Percentiles rank a stretch among this genome's conserved stretches.
Evolutionary conservation across 164 flowering plant genomes (phyloP).

Genomic region (Buxus sempervirens): DNA sequence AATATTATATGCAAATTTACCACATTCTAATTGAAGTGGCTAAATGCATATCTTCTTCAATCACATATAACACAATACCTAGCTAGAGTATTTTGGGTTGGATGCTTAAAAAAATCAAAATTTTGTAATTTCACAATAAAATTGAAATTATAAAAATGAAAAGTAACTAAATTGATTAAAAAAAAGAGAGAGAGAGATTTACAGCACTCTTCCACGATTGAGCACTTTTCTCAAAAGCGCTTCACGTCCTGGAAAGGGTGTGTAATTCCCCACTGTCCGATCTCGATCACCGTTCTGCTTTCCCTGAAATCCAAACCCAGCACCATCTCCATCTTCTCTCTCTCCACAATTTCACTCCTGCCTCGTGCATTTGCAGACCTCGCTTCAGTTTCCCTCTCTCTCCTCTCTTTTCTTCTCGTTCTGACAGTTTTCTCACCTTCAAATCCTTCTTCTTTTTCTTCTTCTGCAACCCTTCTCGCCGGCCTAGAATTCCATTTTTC

Average conservation of each 20-base stretch:
- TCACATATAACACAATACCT: no score
- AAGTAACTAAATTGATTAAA: no score
- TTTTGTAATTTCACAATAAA: no score
- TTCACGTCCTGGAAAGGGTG: slow-evolving; percentile 68
- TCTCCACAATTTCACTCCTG: no score
- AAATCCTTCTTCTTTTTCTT: slow-evolving; percentile 5
- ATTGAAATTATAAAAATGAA: no score
- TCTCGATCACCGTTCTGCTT: slow-evolving; percentile 1
- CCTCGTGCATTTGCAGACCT: slow-evolving; percentile 13
- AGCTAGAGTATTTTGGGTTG: no score
- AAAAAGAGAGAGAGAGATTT: no score
- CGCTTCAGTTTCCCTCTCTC: slow-evolving; percentile 28
- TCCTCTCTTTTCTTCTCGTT: slow-evolving; percentile 27
- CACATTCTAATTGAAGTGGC: no score
- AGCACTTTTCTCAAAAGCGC: slow-evolving; percentile 44
- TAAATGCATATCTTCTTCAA: no score
- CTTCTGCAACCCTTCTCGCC: slow-evolving; percentile 12
- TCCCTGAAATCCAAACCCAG: background rate
- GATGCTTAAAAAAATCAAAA: no score
- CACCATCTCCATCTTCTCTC: background rate
- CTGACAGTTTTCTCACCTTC: slow-evolving; percentile 5
- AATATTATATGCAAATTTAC: no score
- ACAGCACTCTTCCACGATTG: slow-evolving; percentile 8
- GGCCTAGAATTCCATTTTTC: background rate
- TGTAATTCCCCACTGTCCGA: slow-evolving; percentile 13